These are phyloP conservation scores for Cutaneotrichosporon sp. DNA, from an alignment of 1,284 basidiomycete genomes.

Conservation along the genomic window DNA sequence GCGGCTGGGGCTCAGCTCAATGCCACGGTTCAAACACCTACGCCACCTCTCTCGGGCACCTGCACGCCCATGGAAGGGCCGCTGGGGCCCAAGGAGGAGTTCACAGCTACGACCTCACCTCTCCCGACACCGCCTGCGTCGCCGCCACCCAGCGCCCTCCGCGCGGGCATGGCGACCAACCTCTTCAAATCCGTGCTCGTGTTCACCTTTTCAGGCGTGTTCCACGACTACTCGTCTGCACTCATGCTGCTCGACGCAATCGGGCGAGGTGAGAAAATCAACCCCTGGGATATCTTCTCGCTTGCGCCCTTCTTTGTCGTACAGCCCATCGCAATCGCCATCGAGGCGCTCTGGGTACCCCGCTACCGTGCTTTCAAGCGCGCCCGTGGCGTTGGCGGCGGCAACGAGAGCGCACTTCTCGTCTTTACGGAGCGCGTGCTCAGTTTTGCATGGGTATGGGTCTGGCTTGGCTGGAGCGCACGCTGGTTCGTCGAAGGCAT, in stretches of 20 bases:
- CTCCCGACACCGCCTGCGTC: background rate
- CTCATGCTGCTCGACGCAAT: constrained; percentile 21
- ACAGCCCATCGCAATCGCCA: constrained; percentile 35
- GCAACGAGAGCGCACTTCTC: constrained; percentile 19
- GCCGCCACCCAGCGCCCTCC: constrained; percentile 14
- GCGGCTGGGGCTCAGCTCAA: background rate
- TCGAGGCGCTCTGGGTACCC: constrained; percentile 31
- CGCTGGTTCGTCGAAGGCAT: constrained; percentile 34
- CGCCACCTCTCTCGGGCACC: constrained; percentile 15
- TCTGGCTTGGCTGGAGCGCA: constrained; percentile 40
- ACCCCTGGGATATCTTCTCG: constrained; percentile 14
- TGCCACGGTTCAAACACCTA: background rate
- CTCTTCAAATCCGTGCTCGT: constrained; percentile 38
- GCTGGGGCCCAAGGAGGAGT: background rate
- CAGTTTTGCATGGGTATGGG: constrained; percentile 40
- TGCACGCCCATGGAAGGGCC: constrained; percentile 18
- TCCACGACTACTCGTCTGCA: constrained; percentile 35
- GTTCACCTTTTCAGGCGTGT: constrained; percentile 34
- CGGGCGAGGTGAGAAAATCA: constrained; percentile 6
- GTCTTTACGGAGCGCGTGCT: constrained; percentile 23
- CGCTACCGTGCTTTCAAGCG: constrained; percentile 21
- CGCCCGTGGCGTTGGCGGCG: background rate
- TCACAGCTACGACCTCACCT: background rate
- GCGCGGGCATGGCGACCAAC: constrained; percentile 21
- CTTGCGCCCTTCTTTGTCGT: constrained; percentile 38